Evolutionary conservation across 1,139 yeast species (phyloP).

Genomic region (Taphrina populina): DNA sequence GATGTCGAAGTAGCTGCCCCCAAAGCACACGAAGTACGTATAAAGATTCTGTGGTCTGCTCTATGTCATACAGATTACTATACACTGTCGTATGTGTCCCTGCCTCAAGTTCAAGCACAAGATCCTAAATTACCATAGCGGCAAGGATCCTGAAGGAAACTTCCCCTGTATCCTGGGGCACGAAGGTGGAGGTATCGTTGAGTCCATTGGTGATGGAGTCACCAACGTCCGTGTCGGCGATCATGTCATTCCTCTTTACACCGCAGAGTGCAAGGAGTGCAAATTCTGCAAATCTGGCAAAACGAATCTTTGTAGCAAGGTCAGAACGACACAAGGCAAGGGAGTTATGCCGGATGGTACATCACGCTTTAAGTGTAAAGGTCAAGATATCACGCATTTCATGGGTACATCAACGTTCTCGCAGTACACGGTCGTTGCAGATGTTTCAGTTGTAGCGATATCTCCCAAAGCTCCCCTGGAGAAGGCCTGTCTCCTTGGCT

Average conservation of each 20-base stretch:
- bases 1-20: conserved; percentile 90
- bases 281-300: conserved; percentile 93
- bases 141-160: conserved; percentile 93
- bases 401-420: conserved; percentile 98
- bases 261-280: conserved; percentile 95
- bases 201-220: conserved; percentile 89
- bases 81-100: conserved; percentile 58
- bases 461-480: conserved; percentile 80
- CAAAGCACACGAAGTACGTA: conserved; percentile 93
- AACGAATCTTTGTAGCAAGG: conserved; percentile 89
- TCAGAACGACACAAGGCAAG: conserved; percentile 86
- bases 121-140: conserved; percentile 44
- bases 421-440: conserved; percentile 96
- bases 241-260: conserved; percentile 85
- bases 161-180: conserved; percentile 88
- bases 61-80: conserved; percentile 98
- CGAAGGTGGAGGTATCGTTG: conserved; percentile 96
- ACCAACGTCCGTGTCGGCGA: conserved; percentile 84
- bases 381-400: conserved; percentile 79
- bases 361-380: conserved; percentile 71
- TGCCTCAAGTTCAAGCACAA: neutral
- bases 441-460: conserved; percentile 93
- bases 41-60: conserved; percentile 82
- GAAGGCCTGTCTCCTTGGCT: conserved; percentile 87
- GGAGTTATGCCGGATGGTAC: conserved; percentile 98